Evolutionary conservation across 1,139 yeast genomes (phyloP).

Genomic region (Suhomyces taliae): DNA sequence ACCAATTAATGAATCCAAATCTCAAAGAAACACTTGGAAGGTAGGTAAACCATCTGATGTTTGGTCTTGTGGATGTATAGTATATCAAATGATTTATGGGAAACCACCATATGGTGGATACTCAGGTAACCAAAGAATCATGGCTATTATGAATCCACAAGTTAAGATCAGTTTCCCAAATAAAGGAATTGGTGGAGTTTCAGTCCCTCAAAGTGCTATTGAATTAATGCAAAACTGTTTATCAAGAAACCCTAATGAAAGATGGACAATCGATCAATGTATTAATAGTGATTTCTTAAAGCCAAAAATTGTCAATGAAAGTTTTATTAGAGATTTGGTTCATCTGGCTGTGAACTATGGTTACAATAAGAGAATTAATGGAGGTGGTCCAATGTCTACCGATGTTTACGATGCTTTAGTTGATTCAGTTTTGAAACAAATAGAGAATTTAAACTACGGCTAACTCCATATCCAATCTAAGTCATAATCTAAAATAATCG

Average conservation of each 20-base stretch:
- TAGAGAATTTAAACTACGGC: constrained; percentile 40
- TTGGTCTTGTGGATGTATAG: constrained; percentile 97
- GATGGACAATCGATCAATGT: constrained; percentile 68
- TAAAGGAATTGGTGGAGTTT: constrained; percentile 59
- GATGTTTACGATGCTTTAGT: constrained; percentile 46
- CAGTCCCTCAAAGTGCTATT: constrained; percentile 68
- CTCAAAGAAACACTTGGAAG: constrained; percentile 60
- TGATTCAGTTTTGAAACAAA: constrained; percentile 42
- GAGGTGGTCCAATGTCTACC: constrained; percentile 35
- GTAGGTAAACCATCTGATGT: constrained; percentile 96
- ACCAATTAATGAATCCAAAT: constrained; percentile 11
- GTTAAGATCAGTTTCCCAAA: constrained; percentile 72
- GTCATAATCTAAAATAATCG: neutral
- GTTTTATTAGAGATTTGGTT: constrained; percentile 68
- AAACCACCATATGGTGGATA: constrained; percentile 85
- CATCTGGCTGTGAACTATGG: constrained; percentile 78
- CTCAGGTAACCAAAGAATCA: constrained; percentile 73
- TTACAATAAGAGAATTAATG: constrained; percentile 35
- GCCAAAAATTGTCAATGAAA: constrained; percentile 72
- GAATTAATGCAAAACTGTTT: constrained; percentile 76
- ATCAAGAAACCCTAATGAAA: constrained; percentile 64
- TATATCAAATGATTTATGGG: constrained; percentile 95
- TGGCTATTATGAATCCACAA: constrained; percentile 86
- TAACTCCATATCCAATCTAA: constrained; percentile 7
- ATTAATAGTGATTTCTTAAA: constrained; percentile 59